phyloP scores from a whole-genome alignment of 805 yeast genomes.

The Hemisphaericaspora nanyangensis region DNA sequence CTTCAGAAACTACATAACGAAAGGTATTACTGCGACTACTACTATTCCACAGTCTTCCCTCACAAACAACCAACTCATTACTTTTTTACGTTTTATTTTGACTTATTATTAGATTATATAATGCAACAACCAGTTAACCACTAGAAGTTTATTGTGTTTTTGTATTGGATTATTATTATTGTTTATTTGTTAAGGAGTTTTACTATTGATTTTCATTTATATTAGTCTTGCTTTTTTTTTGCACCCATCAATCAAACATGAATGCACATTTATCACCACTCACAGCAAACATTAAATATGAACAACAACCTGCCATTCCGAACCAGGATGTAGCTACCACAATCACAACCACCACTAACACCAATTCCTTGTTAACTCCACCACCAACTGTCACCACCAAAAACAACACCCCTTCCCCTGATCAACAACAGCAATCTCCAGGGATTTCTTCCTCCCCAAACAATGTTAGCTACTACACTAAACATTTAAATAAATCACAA shows the following conservation, averaged over 20 bases:
- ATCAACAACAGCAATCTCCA: neutral
- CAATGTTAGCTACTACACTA: slow-evolving; percentile 37
- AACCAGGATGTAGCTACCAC: neutral
- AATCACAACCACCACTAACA: neutral
- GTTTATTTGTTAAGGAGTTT: neutral
- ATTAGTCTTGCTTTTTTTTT: neutral
- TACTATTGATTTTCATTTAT: neutral
- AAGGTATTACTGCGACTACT: too few species aligned
- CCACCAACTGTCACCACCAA: neutral
- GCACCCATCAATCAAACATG: neutral
- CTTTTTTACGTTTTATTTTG: too few species aligned
- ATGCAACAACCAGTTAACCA: neutral
- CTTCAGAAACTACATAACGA: too few species aligned
- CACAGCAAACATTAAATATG: neutral
- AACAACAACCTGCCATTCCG: neutral
- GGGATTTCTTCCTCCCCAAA: slow-evolving; percentile 23
- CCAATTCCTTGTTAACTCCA: neutral
- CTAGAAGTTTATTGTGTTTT: neutral
- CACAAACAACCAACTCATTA: too few species aligned
- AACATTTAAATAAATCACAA: slow-evolving; percentile 35
- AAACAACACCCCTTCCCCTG: neutral
- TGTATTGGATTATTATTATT: neutral
- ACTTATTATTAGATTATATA: too few species aligned
- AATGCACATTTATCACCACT: neutral
- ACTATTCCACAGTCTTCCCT: too few species aligned